Evolutionary conservation across 129 eudicot species (phyloP).

Genomic region (Saposhnikovia divaricata): DNA sequence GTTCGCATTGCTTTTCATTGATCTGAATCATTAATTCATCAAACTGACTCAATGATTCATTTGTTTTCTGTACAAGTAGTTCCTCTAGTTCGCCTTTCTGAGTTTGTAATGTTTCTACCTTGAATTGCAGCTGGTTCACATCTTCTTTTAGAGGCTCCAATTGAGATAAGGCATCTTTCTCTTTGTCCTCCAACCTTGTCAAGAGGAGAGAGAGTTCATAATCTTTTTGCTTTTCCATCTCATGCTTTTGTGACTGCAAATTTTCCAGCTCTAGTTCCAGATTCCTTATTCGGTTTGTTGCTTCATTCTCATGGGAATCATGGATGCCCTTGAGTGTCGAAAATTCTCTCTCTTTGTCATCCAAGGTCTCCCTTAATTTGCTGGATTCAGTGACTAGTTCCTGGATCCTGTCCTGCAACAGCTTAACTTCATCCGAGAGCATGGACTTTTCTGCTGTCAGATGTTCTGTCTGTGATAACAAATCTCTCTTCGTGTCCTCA

Average conservation of each 20-base stretch:
- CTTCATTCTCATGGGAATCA: neutral
- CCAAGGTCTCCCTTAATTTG: constrained; percentile 8
- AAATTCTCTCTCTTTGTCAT: constrained; percentile 9
- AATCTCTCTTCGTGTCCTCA: constrained; percentile 43
- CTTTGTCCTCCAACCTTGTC: constrained; percentile 44
- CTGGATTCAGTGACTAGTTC: constrained; percentile 2
- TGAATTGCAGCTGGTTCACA: constrained; percentile 33
- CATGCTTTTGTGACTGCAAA: constrained; percentile 10
- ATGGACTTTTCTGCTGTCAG: constrained; percentile 25
- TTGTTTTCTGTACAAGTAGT: constrained; percentile 15
- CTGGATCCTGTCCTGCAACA: constrained; percentile 2
- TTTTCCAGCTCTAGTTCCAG: constrained; percentile 11
- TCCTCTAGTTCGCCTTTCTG: constrained; percentile 44
- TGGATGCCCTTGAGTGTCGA: constrained; percentile 1
- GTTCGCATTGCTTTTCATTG: constrained; percentile 42
- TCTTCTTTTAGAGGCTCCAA: constrained; percentile 40
- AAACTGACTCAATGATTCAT: constrained; percentile 19
- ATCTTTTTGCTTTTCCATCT: constrained; percentile 28
- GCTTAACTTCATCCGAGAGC: constrained; percentile 8
- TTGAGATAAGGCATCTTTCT: constrained; percentile 33
- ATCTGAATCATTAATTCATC: constrained; percentile 29
- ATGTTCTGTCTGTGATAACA: constrained; percentile 29
- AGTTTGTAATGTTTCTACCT: constrained; percentile 31
- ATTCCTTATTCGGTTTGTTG: neutral
- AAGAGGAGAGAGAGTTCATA: constrained; percentile 46